Percentiles rank a stretch among this genome's conserved stretches.
phyloP scores from a whole-genome alignment of 345 rosid species.

The Aquilaria yunnanensis region DNA sequence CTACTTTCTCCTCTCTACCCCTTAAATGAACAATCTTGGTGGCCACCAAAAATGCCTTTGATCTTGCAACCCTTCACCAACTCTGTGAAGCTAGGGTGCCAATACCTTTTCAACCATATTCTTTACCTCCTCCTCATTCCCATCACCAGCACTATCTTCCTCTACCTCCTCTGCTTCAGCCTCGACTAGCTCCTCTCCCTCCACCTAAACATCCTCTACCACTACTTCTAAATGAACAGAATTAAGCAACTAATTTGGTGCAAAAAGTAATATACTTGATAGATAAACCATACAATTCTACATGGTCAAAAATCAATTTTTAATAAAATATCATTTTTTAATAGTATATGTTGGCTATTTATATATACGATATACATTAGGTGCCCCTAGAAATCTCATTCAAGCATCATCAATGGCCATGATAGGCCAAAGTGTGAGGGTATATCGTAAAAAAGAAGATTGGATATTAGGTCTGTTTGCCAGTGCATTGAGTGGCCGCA shows the following conservation, averaged over 20 bases:
- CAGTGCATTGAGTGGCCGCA: not conserved
- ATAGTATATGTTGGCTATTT: too few species aligned
- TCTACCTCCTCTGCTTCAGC: constrained; percentile 58
- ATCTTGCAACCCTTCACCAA: constrained; percentile 45
- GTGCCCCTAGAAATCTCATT: too few species aligned
- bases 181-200: constrained; percentile 59
- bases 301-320: constrained; percentile 60
- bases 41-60: constrained; percentile 36
- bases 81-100: constrained; percentile 79
- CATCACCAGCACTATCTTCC: constrained; percentile 29
- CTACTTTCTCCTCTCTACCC: constrained; percentile 10
- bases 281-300: constrained; percentile 52
- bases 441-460: too few species aligned
- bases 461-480: constrained; percentile 1
- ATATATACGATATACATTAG: too few species aligned
- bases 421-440: too few species aligned
- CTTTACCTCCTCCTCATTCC: constrained; percentile 50
- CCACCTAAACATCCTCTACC: constrained; percentile 41
- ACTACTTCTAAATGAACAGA: constrained; percentile 25
- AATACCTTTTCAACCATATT: constrained; percentile 65
- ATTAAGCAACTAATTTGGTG: too few species aligned
- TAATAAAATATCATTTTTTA: too few species aligned
- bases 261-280: constrained; percentile 1
- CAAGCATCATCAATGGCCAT: too few species aligned
- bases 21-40: not conserved